phyloP scores from a whole-genome alignment of 345 rosid genomes.

The Laguncularia racemosa region DNA sequence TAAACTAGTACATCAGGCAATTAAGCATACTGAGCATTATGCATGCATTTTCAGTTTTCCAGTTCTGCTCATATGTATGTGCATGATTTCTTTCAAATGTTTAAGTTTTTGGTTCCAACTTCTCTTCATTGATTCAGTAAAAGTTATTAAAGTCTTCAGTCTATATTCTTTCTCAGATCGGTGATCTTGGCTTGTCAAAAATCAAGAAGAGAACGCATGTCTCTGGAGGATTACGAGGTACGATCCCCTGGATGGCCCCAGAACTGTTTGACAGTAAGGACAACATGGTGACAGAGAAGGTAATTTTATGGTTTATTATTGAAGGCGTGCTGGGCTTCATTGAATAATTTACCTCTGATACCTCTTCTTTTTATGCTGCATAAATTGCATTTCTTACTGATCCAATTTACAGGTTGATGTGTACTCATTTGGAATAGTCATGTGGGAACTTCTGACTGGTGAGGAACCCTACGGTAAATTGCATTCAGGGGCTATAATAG shows the following conservation, averaged over 20 bases:
- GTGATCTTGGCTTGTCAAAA: slow-evolving; percentile 49
- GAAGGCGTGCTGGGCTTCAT: too few relatives aligned
- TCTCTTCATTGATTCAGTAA: too few relatives aligned
- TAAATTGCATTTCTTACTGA: not conserved
- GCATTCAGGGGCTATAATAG: slow-evolving; percentile 29
- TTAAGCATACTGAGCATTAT: too few relatives aligned
- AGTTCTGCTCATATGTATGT: too few relatives aligned
- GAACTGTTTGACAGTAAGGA: slow-evolving; percentile 31
- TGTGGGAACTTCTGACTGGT: slow-evolving; percentile 50
- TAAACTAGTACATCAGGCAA: not conserved
- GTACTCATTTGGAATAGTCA: slow-evolving; percentile 35
- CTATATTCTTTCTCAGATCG: slow-evolving; percentile 24
- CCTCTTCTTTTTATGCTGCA: not conserved
- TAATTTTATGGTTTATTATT: not conserved
- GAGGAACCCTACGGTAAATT: slow-evolving; percentile 37
- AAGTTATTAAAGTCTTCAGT: not conserved
- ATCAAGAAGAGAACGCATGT: slow-evolving; percentile 31
- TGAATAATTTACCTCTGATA: too few relatives aligned
- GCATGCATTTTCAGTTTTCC: too few relatives aligned
- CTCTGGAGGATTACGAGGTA: slow-evolving; percentile 48
- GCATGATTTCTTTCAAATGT: too few relatives aligned
- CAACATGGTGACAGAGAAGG: slow-evolving; percentile 43
- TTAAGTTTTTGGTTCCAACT: not conserved
- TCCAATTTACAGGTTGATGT: slow-evolving; percentile 29
- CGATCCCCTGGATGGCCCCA: slow-evolving; percentile 58